phyloP scores from a whole-genome alignment of 2,329 filamentous ascomycete genomes.

The Diaporthe sp. region DNA sequence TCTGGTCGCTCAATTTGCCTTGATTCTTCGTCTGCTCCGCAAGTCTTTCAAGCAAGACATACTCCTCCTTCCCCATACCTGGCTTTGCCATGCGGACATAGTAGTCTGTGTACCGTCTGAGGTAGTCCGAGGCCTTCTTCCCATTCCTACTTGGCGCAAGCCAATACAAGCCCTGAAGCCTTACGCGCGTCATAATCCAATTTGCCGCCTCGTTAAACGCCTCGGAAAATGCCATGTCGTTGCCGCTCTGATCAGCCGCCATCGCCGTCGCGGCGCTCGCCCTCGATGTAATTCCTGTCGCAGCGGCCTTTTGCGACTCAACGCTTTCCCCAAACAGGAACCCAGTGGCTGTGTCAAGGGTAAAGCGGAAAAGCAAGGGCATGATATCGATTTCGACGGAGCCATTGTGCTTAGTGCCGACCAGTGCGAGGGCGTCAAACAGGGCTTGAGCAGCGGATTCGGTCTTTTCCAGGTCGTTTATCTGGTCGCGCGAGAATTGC shows the following conservation, averaged over 20 bases:
- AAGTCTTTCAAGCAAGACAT: constrained; percentile 57
- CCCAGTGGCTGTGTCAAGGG: constrained; percentile 4
- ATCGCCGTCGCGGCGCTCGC: constrained; percentile 46
- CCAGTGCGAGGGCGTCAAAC: constrained; percentile 37
- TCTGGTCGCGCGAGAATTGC: constrained; percentile 48
- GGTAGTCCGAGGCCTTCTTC: neutral
- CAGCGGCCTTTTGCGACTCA: neutral
- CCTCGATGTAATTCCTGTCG: constrained; percentile 48
- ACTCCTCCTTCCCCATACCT: neutral
- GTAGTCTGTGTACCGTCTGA: constrained; percentile 53
- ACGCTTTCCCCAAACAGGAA: constrained; percentile 15
- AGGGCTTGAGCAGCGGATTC: constrained; percentile 51
- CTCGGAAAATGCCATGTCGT: neutral
- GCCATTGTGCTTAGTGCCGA: neutral
- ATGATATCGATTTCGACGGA: neutral
- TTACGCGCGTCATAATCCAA: constrained; percentile 63
- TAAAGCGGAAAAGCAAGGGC: neutral
- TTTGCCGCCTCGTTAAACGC: constrained; percentile 44
- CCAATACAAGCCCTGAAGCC: constrained; percentile 55
- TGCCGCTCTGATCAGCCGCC: constrained; percentile 44
- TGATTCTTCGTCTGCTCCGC: constrained; percentile 53
- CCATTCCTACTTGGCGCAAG: constrained; percentile 53
- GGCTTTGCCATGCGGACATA: neutral
- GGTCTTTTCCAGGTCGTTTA: constrained; percentile 53
- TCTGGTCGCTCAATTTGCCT: constrained; percentile 49